phyloP scores from a whole-genome alignment of 1,139 yeast genomes.

The Candida glucosophila region DNA sequence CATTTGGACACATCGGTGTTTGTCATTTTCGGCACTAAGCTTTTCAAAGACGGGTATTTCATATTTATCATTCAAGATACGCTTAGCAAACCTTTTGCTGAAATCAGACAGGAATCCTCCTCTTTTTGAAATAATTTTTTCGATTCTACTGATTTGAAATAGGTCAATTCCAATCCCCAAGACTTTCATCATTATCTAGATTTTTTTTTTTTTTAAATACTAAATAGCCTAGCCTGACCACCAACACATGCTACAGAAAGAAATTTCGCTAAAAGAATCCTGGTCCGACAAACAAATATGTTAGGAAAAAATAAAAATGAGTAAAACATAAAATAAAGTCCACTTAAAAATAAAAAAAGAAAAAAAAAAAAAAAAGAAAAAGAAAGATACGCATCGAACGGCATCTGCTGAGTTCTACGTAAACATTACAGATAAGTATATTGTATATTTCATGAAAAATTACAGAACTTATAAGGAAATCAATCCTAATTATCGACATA shows the following conservation, averaged over 20 bases:
- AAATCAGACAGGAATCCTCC: constrained; percentile 11
- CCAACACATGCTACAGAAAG: no score
- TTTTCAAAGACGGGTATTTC: constrained; percentile 34
- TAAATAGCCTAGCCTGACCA: no score
- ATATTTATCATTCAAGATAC: constrained; percentile 42
- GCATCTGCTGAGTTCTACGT: no score
- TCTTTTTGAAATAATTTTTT: constrained; percentile 23
- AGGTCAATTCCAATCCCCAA: constrained; percentile 61
- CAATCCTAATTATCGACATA: no score
- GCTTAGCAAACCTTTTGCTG: constrained; percentile 31
- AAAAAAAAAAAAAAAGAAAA: constrained; percentile 1
- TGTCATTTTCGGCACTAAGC: constrained; percentile 7
- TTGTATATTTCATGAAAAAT: neutral
- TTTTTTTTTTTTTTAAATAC: neutral
- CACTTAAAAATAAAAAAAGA: neutral
- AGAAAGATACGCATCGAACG: neutral
- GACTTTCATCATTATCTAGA: constrained; percentile 3
- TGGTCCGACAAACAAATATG: no score
- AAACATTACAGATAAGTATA: neutral
- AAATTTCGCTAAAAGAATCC: no score
- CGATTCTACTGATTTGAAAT: constrained; percentile 42
- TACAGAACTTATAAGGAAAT: no score
- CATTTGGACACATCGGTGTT: constrained; percentile 18
- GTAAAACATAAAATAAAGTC: neutral
- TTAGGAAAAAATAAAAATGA: no score